Evolutionary conservation across 139 green algal species (phyloP).

Genomic region (Auxenochlorella pyrenoidosa): DNA sequence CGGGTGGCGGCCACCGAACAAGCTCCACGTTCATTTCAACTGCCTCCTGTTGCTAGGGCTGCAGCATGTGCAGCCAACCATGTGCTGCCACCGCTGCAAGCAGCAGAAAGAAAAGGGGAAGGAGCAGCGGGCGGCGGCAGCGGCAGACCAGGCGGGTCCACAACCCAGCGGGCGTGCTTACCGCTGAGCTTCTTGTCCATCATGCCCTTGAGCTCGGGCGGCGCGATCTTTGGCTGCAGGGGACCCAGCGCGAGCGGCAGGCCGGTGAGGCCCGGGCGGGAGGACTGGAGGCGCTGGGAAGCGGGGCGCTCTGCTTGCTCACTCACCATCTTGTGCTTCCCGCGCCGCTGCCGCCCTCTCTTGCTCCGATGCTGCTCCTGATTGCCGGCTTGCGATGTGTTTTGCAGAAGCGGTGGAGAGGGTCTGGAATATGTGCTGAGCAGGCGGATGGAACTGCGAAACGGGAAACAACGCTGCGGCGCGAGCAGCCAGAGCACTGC

Average conservation of each 20-base stretch:
- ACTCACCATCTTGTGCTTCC: neutral
- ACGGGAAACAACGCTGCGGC: no score
- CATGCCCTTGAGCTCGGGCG: conserved; percentile 92
- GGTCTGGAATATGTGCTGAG: no score
- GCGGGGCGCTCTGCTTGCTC: neutral
- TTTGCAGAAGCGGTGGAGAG: no score
- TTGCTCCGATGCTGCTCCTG: no score
- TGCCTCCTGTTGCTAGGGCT: no score
- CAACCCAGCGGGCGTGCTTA: conserved; percentile 16
- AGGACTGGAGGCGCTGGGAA: neutral
- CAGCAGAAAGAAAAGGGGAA: neutral
- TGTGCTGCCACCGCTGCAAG: neutral
- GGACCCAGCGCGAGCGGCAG: neutral
- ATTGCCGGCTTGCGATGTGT: no score
- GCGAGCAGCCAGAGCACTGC: no score
- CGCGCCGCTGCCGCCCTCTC: no score
- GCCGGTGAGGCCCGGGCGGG: neutral
- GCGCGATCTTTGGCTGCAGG: conserved; percentile 79
- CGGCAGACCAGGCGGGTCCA: neutral
- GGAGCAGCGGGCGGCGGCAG: neutral
- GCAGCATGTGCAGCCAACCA: no score
- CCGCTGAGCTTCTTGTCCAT: conserved; percentile 94
- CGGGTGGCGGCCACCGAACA: no score
- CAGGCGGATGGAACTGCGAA: no score
- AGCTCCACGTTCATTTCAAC: no score